These are phyloP conservation scores for Scutellaria barbata DNA, from an alignment of 257 asterid species.

Conservation along the genomic window DNA sequence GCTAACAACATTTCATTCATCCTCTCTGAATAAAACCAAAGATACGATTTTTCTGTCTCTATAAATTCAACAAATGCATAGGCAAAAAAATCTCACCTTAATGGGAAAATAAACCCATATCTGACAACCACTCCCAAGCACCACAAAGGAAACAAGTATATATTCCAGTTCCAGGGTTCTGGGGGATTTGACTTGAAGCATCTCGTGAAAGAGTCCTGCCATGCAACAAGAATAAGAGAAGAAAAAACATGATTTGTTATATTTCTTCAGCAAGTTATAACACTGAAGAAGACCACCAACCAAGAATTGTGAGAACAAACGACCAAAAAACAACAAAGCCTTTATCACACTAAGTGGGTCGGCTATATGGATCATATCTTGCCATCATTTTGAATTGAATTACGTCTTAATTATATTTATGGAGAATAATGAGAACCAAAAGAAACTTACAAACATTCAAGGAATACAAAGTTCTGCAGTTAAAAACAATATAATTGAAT, in stretches of 20 bases:
- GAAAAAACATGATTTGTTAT: not conserved
- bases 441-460: slow-evolving; percentile 3
- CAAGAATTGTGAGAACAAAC: not conserved
- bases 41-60: not conserved
- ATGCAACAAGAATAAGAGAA: slow-evolving; percentile 29
- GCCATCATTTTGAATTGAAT: no score
- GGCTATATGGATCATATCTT: no score
- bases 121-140: slow-evolving; percentile 90
- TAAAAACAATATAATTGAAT: not conserved
- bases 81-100: slow-evolving; percentile 50
- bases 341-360: no score
- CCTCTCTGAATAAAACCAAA: slow-evolving; percentile 27
- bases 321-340: no score
- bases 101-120: slow-evolving; percentile 87
- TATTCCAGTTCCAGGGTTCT: slow-evolving; percentile 98
- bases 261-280: slow-evolving; percentile 12
- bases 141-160: slow-evolving; percentile 95
- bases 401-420: no score
- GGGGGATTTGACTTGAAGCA: slow-evolving; percentile 98
- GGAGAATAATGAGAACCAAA: not conserved
- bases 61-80: not conserved
- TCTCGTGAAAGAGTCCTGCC: slow-evolving; percentile 93
- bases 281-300: slow-evolving; percentile 13
- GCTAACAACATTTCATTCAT: not conserved
- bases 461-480: not conserved